Evolutionary conservation across 1,139 yeast species (phyloP), one percentile per base, ranked within the genome.

Genomic region (Diutina pseudorugosa): DNA sequence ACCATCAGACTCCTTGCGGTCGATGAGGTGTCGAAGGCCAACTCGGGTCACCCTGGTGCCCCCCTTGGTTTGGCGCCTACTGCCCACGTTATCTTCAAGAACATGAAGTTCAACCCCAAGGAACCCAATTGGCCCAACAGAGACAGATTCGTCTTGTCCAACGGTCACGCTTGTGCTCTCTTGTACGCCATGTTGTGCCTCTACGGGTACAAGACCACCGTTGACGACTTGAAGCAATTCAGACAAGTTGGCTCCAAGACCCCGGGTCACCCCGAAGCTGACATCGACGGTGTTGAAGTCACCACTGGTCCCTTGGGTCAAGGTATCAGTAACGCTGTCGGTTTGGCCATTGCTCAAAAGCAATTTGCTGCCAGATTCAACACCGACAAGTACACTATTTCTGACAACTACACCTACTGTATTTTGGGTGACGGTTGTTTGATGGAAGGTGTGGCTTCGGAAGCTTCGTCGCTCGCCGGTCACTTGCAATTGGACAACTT

Each of bases 221-320:
- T 93, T 58, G 96, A 90, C 51, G 98, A 94, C 71, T 78, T 93
- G 71, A 86, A 90, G 77, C 72, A 78, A 58, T 93, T 93, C 76
- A 88, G 99, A 80, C 95, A 89, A 73, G 72, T 91, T 63, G 77
- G 79, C 67, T 91, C 98, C 59, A 85, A 83, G 74, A 86, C 96
- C 59, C 98, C 98, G 53, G 98, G 98, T 62, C 98, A 93, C 76
- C 98, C 98, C 53, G 98, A 93, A 75, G 75, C 71, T 56, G 58
- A 63, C 53, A 45, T 33, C 11, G 85, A 80, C 62, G 98, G 98
- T 67, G 83, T 90, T 55, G 98, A 94, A 69, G 96, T 91, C 65
- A 91, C 98, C 70, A 91, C 98, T 57, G 99, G 99, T 70, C 98
- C 99, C 57, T 82, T 93, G 65, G 99, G 99, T 68, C 99, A 93